Percentiles rank a stretch among this genome's conserved stretches.
These are phyloP conservation scores for Kandelia obovata DNA, from an alignment of 345 rosid genomes.

Conservation along the genomic window DNA sequence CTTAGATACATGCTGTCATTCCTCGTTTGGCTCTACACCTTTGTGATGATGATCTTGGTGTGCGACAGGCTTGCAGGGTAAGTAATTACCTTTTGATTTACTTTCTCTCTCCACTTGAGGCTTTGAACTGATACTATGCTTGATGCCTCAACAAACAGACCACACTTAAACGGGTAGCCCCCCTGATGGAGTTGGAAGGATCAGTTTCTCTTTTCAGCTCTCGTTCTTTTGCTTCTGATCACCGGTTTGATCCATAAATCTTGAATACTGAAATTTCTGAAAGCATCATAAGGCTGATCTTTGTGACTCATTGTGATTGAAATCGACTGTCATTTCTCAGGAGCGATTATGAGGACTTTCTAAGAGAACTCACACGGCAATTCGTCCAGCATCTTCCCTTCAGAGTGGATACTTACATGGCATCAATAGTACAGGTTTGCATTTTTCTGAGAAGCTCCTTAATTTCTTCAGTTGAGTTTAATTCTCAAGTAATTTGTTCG, in stretches of 20 bases:
- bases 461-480: neutral
- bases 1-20: conserved; percentile 71
- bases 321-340: conserved; percentile 36
- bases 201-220: conserved; percentile 45
- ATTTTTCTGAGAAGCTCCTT: conserved; percentile 1
- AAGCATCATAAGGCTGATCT: neutral
- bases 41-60: conserved; percentile 66
- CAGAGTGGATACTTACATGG: conserved; percentile 74
- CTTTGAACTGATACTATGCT: neutral
- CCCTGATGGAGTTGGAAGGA: conserved; percentile 65
- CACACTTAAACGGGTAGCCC: conserved; percentile 62
- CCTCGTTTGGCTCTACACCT: conserved; percentile 86
- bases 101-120: conserved; percentile 16
- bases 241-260: conserved; percentile 46
- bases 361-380: conserved; percentile 70
- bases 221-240: conserved; percentile 62
- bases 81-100: conserved; percentile 19
- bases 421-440: conserved; percentile 76
- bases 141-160: conserved; percentile 41
- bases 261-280: conserved; percentile 6
- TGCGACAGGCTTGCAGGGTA: conserved; percentile 90
- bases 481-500: neutral
- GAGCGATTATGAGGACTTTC: conserved; percentile 67
- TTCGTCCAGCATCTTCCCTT: conserved; percentile 55
- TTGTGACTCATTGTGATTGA: conserved; percentile 6